Evolutionary conservation across 2,329 filamentous ascomycete species (phyloP), one percentile per base, ranked within the genome.

Genomic region (Pleochaeta shiraiana): DNA sequence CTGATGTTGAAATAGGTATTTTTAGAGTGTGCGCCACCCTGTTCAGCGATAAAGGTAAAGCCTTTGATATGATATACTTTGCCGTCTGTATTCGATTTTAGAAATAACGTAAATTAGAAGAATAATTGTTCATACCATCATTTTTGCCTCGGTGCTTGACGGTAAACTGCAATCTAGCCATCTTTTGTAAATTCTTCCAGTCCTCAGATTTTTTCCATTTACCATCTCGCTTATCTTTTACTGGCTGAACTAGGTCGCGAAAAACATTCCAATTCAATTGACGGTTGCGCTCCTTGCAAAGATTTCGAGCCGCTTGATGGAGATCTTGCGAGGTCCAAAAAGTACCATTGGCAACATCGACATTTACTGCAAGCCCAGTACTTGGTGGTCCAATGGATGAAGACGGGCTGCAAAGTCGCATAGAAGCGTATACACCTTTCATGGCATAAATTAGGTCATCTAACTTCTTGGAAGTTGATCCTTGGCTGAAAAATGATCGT

Each of bases 321-420:
- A 78, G 66, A 47, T 74, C 73, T 33, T 74, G 72, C 1, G 74
- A 66, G 43, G 77, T 79, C 86, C 88, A 97, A 76, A 98, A 98
- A 14, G 87, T 88, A 0, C 89, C 88, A 72, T 97, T 95, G 65
- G 91, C 86, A 33, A 95, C 87, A 70, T 98, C 92, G 12, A 95
- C 83, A 69, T 96, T 97, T 72, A 98, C 77, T 0, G 87, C 83
- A 5, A 97, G 78, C 9, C 82, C 83, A 30, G 82, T 80, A 34
- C 81, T 57, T 34, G 72, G 68, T 67, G 72, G 59, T 39, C 68
- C 68, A 65, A 65, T 31, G 30, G 68, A 68, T 31, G 63, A 30
- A 55, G 65, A 73, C 74, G 81, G 79, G 67, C 88, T 79, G 59
- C 85, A 86, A 26, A 92, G 80, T 50, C 90, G 83, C 63, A 96